Conservation (phyloP, 2,329 filamentous ascomycete species). For the Aspergillus clavatus region DNA sequence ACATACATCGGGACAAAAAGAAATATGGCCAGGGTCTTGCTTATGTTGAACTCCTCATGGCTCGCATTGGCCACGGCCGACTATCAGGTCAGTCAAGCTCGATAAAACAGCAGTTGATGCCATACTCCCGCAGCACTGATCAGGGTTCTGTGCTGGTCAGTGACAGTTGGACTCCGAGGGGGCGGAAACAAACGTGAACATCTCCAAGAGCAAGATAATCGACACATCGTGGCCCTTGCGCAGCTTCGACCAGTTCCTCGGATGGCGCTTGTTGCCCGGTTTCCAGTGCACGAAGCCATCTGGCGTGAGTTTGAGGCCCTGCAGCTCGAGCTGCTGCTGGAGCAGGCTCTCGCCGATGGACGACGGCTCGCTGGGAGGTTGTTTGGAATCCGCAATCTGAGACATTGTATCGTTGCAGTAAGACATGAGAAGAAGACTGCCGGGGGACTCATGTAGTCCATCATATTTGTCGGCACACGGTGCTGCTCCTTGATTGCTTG, state of each 20-base stretch:
- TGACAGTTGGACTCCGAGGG: not conserved
- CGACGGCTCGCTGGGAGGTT: not conserved
- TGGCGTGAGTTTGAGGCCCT: slow-evolving; percentile 13
- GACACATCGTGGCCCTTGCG: slow-evolving; percentile 22
- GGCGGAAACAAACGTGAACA: slow-evolving; percentile 19
- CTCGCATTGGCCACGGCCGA: slow-evolving; percentile 14
- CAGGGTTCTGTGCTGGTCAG: slow-evolving; percentile 7
- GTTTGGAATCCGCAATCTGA: not conserved
- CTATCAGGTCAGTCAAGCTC: slow-evolving; percentile 7
- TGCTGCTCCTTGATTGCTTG: not conserved
- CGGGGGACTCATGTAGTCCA: not conserved
- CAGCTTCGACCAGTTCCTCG: slow-evolving; percentile 18
- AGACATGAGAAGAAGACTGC: not conserved
- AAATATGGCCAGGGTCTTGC: slow-evolving; percentile 14
- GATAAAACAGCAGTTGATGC: not conserved
- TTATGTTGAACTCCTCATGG: slow-evolving; percentile 11
- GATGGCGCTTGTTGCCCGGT: slow-evolving; percentile 15
- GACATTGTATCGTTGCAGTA: not conserved
- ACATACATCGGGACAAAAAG: slow-evolving; percentile 17
- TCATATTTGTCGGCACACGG: not conserved
- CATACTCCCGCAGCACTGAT: slow-evolving; percentile 11
- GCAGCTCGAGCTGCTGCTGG: not conserved
- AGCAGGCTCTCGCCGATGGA: not conserved
- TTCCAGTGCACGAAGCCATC: slow-evolving; percentile 16
- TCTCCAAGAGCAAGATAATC: slow-evolving; percentile 20